Conservation (phyloP, 2,329 filamentous ascomycete species). For the Trichoderma atrobrunneum region DNA sequence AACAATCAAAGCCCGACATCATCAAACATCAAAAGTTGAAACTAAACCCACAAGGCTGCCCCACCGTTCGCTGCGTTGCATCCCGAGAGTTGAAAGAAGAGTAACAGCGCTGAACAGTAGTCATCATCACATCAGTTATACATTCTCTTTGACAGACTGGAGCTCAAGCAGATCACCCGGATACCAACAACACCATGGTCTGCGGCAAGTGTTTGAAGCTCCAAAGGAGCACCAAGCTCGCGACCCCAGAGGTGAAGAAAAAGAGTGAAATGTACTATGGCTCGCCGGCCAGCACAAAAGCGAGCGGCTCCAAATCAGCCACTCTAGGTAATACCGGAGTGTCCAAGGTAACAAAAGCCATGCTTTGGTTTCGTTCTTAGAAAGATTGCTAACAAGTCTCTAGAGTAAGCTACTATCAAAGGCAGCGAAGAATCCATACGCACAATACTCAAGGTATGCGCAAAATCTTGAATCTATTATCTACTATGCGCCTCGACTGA, state of each 20-base stretch:
- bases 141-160: neutral
- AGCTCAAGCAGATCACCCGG: neutral
- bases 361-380: neutral
- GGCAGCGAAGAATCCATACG: constrained; percentile 64
- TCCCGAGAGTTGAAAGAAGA: neutral
- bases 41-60: neutral
- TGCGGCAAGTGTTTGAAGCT: constrained; percentile 64
- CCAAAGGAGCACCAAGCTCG: constrained; percentile 55
- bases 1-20: neutral
- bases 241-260: constrained; percentile 64
- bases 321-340: constrained; percentile 58
- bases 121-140: neutral
- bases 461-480: neutral
- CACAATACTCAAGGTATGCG: constrained; percentile 49
- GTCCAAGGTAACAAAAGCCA: constrained; percentile 48
- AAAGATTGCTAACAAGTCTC: neutral
- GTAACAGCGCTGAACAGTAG: neutral
- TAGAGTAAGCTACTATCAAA: constrained; percentile 64
- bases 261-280: constrained; percentile 66
- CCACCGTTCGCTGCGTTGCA: neutral
- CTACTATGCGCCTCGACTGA: neutral
- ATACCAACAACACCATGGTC: constrained; percentile 47
- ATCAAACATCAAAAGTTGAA: neutral
- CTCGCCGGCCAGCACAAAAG: constrained; percentile 46
- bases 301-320: constrained; percentile 43